phyloP scores from a whole-genome alignment of 2,329 filamentous ascomycete genomes.

The Aureobasidium vineae region DNA sequence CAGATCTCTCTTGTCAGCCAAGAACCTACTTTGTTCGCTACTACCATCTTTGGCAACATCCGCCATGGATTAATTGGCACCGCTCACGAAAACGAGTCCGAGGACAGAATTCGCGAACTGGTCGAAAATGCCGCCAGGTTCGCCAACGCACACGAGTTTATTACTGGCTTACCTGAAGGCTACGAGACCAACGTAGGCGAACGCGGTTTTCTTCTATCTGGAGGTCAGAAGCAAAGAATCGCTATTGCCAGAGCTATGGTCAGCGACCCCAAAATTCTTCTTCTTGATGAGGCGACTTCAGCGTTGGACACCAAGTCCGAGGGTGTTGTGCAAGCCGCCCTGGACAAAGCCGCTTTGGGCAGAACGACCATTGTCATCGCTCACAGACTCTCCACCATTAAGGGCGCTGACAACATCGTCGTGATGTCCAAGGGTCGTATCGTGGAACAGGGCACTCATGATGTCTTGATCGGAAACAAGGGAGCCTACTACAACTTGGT shows the following conservation, averaged over 20 bases:
- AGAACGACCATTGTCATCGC: constrained; percentile 96
- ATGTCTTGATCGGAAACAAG: constrained; percentile 67
- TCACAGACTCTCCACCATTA: constrained; percentile 89
- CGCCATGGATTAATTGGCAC: constrained; percentile 88
- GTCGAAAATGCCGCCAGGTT: constrained; percentile 80
- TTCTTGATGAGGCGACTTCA: constrained; percentile 93
- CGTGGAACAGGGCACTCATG: constrained; percentile 86
- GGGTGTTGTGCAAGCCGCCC: constrained; percentile 86
- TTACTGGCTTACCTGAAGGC: constrained; percentile 74
- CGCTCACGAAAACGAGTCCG: constrained; percentile 63
- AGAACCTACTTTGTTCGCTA: constrained; percentile 86
- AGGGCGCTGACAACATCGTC: constrained; percentile 90
- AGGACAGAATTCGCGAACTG: constrained; percentile 67
- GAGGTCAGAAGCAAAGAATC: constrained; percentile 95
- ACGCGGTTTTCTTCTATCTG: constrained; percentile 85
- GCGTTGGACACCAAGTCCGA: constrained; percentile 94
- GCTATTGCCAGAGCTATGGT: constrained; percentile 90
- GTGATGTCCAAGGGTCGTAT: constrained; percentile 86
- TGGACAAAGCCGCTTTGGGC: constrained; percentile 80
- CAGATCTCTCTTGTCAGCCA: constrained; percentile 92
- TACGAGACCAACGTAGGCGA: constrained; percentile 97
- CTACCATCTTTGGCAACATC: constrained; percentile 87
- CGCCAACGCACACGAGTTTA: constrained; percentile 93
- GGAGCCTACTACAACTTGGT: constrained; percentile 83
- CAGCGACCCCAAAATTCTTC: constrained; percentile 83